Percentiles rank a stretch among this genome's conserved stretches.
These are phyloP conservation scores for Solanum appendiculatum DNA, from an alignment of 257 asterid species.

Conservation along the genomic window DNA sequence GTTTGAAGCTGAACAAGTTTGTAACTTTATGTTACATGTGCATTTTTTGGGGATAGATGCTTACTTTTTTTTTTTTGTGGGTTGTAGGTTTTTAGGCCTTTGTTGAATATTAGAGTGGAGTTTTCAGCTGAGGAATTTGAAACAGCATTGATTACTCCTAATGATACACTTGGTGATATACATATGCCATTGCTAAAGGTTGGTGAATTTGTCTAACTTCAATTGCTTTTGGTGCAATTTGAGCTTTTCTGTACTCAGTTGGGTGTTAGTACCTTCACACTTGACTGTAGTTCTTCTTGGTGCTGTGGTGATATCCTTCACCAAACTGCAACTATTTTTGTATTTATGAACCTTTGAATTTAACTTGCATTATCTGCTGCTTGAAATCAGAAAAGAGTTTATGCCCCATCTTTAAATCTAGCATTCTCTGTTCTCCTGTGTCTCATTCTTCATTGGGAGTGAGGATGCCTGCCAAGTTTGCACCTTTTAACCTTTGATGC, in stretches of 20 bases:
- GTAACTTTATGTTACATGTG: conserved; percentile 2
- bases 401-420: background rate
- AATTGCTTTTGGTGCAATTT: background rate
- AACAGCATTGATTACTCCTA: conserved; percentile 82
- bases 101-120: conserved; percentile 83
- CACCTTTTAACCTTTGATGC: background rate
- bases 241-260: conserved; percentile 1
- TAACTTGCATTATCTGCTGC: background rate
- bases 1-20: conserved; percentile 11
- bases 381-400: background rate
- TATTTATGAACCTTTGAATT: background rate
- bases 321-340: background rate
- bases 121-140: conserved; percentile 92
- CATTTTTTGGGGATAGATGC: conserved; percentile 10
- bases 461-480: background rate
- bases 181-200: conserved; percentile 92
- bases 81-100: conserved; percentile 77
- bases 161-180: conserved; percentile 72
- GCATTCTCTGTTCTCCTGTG: background rate
- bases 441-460: background rate
- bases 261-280: background rate
- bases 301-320: background rate
- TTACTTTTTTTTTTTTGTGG: conserved; percentile 6
- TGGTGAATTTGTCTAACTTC: conserved; percentile 10
- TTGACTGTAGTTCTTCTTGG: background rate